Evolutionary conservation across 75 land plant genomes (phyloP), one percentile per base, ranked within the genome.

Genomic region (Chamaecyparis obtusa): DNA sequence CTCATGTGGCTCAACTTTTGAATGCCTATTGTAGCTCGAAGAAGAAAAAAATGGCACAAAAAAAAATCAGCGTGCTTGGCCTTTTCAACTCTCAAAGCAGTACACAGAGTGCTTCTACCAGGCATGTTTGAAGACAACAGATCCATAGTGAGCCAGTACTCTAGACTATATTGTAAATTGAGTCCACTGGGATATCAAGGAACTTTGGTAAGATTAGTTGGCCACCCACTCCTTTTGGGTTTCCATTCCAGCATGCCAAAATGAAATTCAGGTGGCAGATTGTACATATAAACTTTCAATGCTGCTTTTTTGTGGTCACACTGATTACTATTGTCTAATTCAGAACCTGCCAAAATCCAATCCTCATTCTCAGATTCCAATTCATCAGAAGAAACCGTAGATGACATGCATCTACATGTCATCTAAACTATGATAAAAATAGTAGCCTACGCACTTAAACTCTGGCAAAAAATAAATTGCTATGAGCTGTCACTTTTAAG

Each of bases 41-140:
- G 97, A 95, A 37, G 99, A 89, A 83, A 97, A 97, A 85, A 97
- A 97, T 0, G 99, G 99, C 83, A 97, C 99, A 88, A 95, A 97
- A 24, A 95, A 85, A 9, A 97, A 89, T 97, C 96, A 51, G 99
- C 97, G 57, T 91, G 86, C 76, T 80, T 88, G 17, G 95, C 88
- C 87, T 96, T 90, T 24, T 32, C 82, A 56, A 96, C 96, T 69
- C 96, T 91, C 32, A 91, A 87, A 9, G 96, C 98, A 71, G 87
- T 92, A 81, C 98, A 96, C 9, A 93, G 92, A 41, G 91, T 90
- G 16, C 16, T 60, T 41, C 94, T 44, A 32, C 88, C 88, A 35
- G 87, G 87, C 69, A 86, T 96, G n/a, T n/a, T n/a, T n/a, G n/a
- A n/a, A n/a, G n/a, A n/a, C n/a, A n/a, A n/a, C n/a, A n/a, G n/a